Percentiles rank a stretch among this genome's conserved stretches.
phyloP scores from a whole-genome alignment of 2,329 filamentous ascomycete genomes.

The Cordyceps pruinosa region DNA sequence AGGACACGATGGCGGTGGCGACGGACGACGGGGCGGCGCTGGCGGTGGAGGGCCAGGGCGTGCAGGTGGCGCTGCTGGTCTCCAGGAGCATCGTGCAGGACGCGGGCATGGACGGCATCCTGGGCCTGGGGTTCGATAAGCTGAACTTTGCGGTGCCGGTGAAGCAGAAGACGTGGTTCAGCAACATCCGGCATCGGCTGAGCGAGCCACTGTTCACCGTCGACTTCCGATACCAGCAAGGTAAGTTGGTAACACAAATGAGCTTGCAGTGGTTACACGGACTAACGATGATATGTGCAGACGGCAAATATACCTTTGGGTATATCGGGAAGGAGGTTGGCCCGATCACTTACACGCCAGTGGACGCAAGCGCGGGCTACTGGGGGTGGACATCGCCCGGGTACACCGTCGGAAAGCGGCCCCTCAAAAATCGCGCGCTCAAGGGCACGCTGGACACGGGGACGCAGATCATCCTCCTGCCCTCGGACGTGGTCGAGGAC shows the following conservation, averaged over 20 bases:
- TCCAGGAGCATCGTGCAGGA: constrained; percentile 33
- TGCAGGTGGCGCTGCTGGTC: constrained; percentile 36
- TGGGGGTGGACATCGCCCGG: constrained; percentile 40
- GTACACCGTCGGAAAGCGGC: constrained; percentile 17
- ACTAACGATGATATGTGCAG: constrained; percentile 27
- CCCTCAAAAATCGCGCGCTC: constrained; percentile 30
- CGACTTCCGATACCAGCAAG: constrained; percentile 48
- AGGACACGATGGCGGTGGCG: constrained; percentile 32
- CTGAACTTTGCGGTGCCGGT: constrained; percentile 36
- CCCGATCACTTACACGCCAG: constrained; percentile 51
- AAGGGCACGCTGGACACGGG: constrained; percentile 50
- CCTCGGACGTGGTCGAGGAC: constrained; percentile 40
- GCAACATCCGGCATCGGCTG: constrained; percentile 22
- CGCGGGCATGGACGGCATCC: constrained; percentile 36
- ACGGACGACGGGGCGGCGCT: constrained; percentile 17
- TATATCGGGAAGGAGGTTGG: constrained; percentile 56
- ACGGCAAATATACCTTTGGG: constrained; percentile 68
- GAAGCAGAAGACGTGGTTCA: constrained; percentile 38
- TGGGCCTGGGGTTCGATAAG: constrained; percentile 37
- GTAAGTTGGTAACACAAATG: constrained; percentile 12
- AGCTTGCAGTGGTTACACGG: too few species aligned
- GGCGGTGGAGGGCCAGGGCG: constrained; percentile 33
- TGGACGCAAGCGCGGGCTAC: constrained; percentile 56
- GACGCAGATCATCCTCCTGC: constrained; percentile 55
- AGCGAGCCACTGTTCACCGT: constrained; percentile 54